phyloP scores from a whole-genome alignment of 1,284 basidiomycete species.

The Tylopilus sp. region DNA sequence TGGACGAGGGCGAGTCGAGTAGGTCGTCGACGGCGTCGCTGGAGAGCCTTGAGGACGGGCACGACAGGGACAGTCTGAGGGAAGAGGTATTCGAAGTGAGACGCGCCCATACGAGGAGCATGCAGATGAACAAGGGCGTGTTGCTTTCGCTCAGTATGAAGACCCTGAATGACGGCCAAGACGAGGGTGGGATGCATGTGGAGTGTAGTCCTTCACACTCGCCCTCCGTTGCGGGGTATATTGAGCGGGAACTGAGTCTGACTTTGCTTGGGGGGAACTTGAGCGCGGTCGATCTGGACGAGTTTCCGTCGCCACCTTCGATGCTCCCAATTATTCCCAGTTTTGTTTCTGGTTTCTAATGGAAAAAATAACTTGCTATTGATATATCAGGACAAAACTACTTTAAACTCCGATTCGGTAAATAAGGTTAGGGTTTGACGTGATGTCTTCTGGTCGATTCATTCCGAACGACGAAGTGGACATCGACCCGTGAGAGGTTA shows the following conservation, averaged over 20 bases:
- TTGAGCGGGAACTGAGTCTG: constrained; percentile 34
- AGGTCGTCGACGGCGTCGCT: constrained; percentile 25
- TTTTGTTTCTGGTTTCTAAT: constrained; percentile 27
- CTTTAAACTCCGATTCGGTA: too few species aligned
- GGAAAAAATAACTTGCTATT: neutral
- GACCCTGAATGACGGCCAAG: constrained; percentile 9
- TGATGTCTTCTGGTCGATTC: too few species aligned
- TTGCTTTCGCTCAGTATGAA: constrained; percentile 32
- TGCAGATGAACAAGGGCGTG: constrained; percentile 46
- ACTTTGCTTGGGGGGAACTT: constrained; percentile 33
- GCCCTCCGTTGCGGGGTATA: neutral
- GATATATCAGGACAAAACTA: constrained; percentile 1
- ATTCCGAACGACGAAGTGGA: too few species aligned
- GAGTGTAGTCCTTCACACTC: constrained; percentile 10
- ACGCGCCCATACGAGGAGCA: constrained; percentile 44
- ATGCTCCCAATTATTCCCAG: constrained; percentile 33
- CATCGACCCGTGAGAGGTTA: too few species aligned
- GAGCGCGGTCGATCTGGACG: constrained; percentile 41
- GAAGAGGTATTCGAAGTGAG: constrained; percentile 41
- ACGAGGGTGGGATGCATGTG: constrained; percentile 16
- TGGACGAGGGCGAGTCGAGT: constrained; percentile 24
- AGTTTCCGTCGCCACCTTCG: constrained; percentile 45
- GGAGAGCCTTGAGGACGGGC: constrained; percentile 19
- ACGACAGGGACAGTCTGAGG: constrained; percentile 26
- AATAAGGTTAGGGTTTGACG: too few species aligned